phyloP scores from a whole-genome alignment of 768 basidiomycete genomes.

The Tubosaeta brunneosetosa region DNA sequence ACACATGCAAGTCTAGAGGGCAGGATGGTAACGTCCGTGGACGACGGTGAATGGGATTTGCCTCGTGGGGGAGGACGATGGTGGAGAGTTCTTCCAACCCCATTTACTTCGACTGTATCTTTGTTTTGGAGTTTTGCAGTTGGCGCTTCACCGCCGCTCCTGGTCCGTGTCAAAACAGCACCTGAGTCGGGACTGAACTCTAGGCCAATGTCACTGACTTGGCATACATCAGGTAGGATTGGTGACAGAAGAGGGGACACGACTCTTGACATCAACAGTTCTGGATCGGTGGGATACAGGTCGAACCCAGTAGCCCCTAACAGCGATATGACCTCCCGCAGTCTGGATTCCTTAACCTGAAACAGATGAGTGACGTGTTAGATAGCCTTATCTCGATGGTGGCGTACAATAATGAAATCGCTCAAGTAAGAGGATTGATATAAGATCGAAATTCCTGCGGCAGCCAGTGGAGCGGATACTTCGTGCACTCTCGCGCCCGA shows the following conservation, averaged over 20 bases:
- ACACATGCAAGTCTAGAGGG: slow-evolving; percentile 73
- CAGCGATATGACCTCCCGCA: slow-evolving; percentile 59
- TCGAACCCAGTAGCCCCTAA: slow-evolving; percentile 62
- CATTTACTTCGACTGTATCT: slow-evolving; percentile 3
- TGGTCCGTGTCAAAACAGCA: slow-evolving; percentile 47
- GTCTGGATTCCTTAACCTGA: slow-evolving; percentile 63
- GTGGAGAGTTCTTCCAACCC: slow-evolving; percentile 1
- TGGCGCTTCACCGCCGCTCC: slow-evolving; percentile 36
- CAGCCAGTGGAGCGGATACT: slow-evolving; percentile 70
- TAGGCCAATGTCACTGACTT: slow-evolving; percentile 25
- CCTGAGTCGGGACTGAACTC: slow-evolving; percentile 33
- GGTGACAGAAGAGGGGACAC: slow-evolving; percentile 31
- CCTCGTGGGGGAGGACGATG: slow-evolving; percentile 23
- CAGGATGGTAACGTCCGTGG: slow-evolving; percentile 57
- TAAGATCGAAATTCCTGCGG: slow-evolving; percentile 73
- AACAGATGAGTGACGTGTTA: slow-evolving; percentile 3
- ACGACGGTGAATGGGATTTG: slow-evolving; percentile 51
- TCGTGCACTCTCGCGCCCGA: slow-evolving; percentile 72
- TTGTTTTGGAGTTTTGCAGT: slow-evolving; percentile 3
- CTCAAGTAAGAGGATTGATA: slow-evolving; percentile 82
- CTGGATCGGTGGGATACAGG: slow-evolving; percentile 49
- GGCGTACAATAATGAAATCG: slow-evolving; percentile 73
- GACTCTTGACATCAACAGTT: slow-evolving; percentile 29
- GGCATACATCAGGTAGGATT: slow-evolving; percentile 27
- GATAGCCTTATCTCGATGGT: background rate